Conservation (phyloP, 371 early-diverging fungal species). For the Syncephalastrum racemosum region DNA sequence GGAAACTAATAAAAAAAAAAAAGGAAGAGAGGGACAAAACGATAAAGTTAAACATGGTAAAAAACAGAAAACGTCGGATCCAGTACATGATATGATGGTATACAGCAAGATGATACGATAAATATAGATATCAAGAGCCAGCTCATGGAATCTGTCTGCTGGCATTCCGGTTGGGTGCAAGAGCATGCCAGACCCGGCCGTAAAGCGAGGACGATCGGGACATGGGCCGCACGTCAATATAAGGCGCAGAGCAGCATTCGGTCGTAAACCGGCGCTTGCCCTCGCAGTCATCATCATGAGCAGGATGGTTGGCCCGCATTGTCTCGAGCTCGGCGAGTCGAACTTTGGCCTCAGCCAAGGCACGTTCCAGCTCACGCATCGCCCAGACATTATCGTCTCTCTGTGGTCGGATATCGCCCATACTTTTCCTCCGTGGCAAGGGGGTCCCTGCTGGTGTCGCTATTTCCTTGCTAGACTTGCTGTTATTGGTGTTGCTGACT, state of each 20-base stretch:
- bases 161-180: slow-evolving; percentile 12
- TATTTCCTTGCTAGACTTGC: no score
- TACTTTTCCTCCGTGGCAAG: slow-evolving; percentile 7
- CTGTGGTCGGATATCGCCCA: slow-evolving; percentile 4
- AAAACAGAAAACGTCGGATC: no score
- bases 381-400: slow-evolving; percentile 6
- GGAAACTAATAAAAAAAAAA: no score
- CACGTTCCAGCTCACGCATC: slow-evolving; percentile 12
- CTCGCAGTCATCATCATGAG: background rate
- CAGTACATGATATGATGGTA: no score
- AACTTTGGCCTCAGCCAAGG: slow-evolving; percentile 12
- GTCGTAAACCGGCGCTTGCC: background rate
- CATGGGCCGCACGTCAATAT: slow-evolving; percentile 4
- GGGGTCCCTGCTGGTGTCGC: background rate
- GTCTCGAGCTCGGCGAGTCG: slow-evolving; percentile 11
- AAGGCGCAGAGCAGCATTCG: slow-evolving; percentile 1
- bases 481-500: background rate
- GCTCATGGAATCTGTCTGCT: background rate
- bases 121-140: no score
- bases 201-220: slow-evolving; percentile 24
- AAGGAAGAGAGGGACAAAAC: background rate
- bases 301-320: background rate
- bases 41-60: background rate
- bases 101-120: no score
- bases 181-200: slow-evolving; percentile 25